Evolutionary conservation across 2,329 filamentous ascomycete species (phyloP), one percentile per base, ranked within the genome.

Genomic region (Aspergillus arachidicola): DNA sequence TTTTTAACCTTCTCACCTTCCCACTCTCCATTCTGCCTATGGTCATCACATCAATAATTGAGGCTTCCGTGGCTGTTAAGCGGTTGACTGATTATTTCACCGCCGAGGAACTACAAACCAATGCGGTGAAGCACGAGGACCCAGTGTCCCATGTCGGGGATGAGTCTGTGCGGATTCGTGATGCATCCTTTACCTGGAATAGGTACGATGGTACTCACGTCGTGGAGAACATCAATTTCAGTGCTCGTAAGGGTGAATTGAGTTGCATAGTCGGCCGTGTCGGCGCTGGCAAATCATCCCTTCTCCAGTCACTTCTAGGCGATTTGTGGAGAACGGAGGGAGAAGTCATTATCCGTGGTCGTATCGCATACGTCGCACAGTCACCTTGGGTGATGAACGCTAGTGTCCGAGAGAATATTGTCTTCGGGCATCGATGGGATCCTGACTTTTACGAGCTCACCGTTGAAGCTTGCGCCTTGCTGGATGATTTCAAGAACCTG

Each of bases 331-430:
- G 97, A 77, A 84, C 90, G 57, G 88, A 91, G 64, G 95, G 95
- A 55, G 85, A 91, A 66, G 94, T 97, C 4, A 84, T 91, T 60
- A 85, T 99, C 11, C 89, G 91, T 69, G 96, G 95, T 54, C 87
- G 85, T 32, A 87, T 93, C 46, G 95, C 95, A 1, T 99, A 98
- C 76, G 95, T 96, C 63, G 92, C 93, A 19, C 96, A 99, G 77
- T 89, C 92, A 72, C 84, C 93, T 23, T 99, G 96, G 95, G 91
- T 99, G 58, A 94, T 98, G 89, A 99, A 99, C 75, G 95, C 95
- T 10, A 96, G 92, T 34, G 94, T 99, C 61, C 92, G 93, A 71
- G 95, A 99, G 75, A 99, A 99, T 75, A 97, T 99, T 70, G 85
- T 97, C 5, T 99, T 99, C 73, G 95, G 95, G 1, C 93, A 99